Evolutionary conservation across 495 filamentous ascomycete species (phyloP), one percentile per base, ranked within the genome.

Genomic region (Penicillium parvum): DNA sequence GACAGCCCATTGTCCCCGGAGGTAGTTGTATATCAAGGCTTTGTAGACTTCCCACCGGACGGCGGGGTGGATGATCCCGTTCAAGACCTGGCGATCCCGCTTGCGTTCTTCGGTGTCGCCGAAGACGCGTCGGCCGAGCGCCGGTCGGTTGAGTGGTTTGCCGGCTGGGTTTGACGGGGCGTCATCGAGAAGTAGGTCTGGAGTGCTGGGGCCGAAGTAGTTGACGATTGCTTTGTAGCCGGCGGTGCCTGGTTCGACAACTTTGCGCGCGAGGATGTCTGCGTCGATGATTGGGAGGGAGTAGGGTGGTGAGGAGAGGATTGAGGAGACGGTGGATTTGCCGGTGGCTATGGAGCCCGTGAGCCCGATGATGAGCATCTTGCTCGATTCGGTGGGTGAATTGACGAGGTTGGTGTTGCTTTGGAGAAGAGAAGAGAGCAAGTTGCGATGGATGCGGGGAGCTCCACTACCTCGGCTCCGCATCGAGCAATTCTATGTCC

Each of bases 341-440:
- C 94, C 92, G 3, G 94, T 97, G 25, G 92, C 91, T 62, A 98
- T 95, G 45, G 90, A 95, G 68, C 92, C 92, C 25, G 92, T 98
- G 19, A 98, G 83, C 51, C 92, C 92, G 58, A 98, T 87, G 54
- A 98, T 78, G 40, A 98, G 79, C 94, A 98, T 98, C 40, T 48
- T 57, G 33, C 28, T 11, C 10, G 32, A 1, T 11, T 35, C 14
- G 5, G 20, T 2, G 9, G 18, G 12, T 7, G 20, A 4, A 17
- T n/a, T n/a, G n/a, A n/a, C n/a, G 30, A 20, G n/a, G 9, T 14
- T 10, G 22, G n/a, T 20, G 11, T 33, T 16, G 29, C 17, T 19
- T 27, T 43, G 17, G 22, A 14, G 9, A 32, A n/a, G n/a, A n/a
- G n/a, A 19, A 41, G 30, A 28, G 26, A 25, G n/a, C 11, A 11